A percentile compares a stretch with the other conserved stretches of the same genome.
Conservation (phyloP, 2,329 filamentous ascomycete species). For the Cladorrhinum sp. region DNA sequence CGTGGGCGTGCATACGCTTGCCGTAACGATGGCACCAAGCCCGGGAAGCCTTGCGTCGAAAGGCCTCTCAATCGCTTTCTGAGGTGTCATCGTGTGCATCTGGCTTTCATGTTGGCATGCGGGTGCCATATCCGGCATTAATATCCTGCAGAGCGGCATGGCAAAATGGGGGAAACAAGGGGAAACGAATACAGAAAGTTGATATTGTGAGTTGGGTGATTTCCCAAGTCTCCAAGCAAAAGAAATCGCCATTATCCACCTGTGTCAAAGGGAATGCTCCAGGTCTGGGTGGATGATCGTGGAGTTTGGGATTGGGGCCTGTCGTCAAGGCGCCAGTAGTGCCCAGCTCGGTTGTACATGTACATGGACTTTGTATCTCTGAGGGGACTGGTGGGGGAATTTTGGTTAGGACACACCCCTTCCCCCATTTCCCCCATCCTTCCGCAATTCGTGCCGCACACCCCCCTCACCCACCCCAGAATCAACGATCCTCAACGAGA, state of each 20-base stretch:
- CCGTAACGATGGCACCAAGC: constrained; percentile 14
- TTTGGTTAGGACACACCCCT: not conserved
- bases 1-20: constrained; percentile 25
- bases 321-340: not conserved
- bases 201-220: not conserved
- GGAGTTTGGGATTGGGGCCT: not conserved
- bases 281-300: not conserved
- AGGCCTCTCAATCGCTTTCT: constrained; percentile 5
- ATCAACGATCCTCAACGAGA: constrained; percentile 2
- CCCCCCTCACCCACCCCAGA: constrained; percentile 10
- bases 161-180: not conserved
- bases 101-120: constrained; percentile 11
- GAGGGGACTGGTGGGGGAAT: not conserved
- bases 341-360: not conserved
- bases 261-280: not conserved
- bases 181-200: not conserved
- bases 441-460: constrained; percentile 4
- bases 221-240: not conserved
- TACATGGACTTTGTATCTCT: too few species aligned
- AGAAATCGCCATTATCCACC: not conserved
- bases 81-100: constrained; percentile 19
- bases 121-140: constrained; percentile 27
- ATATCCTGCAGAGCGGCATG: constrained; percentile 18
- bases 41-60: constrained; percentile 19
- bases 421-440: constrained; percentile 1